A percentile compares a stretch with the other conserved stretches of the same genome.
Evolutionary conservation across 371 early-diverging fungal genomes (phyloP).

Genomic region (Mortierella sp.): DNA sequence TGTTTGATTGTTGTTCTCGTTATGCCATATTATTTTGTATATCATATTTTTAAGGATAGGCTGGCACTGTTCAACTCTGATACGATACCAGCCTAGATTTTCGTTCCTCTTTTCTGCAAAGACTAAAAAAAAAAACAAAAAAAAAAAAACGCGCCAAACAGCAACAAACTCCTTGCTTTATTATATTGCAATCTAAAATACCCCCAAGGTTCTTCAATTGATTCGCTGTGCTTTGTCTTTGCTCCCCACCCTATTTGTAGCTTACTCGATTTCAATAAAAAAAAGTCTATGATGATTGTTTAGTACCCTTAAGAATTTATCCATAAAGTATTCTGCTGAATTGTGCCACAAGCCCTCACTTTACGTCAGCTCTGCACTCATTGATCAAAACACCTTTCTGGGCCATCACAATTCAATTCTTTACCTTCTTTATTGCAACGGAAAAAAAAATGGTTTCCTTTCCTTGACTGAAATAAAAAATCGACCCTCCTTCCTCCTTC

Average conservation of each 20-base stretch:
- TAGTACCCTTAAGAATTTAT: background rate
- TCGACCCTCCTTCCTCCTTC: background rate
- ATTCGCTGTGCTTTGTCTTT: background rate
- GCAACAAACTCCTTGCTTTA: background rate
- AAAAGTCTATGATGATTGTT: background rate
- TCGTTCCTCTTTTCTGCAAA: background rate
- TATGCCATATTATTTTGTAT: constrained; percentile 6
- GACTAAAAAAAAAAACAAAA: background rate
- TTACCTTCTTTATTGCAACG: no score
- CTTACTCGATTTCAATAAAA: background rate
- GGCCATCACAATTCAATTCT: no score
- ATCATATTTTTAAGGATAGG: constrained; percentile 1
- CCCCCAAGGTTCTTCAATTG: background rate
- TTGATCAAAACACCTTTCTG: no score
- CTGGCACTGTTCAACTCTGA: background rate
- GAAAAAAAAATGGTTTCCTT: background rate
- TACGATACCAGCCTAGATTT: constrained; percentile 4
- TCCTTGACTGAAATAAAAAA: background rate
- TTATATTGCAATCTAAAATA: background rate
- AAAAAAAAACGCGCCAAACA: background rate
- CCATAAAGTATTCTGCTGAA: no score
- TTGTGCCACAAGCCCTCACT: no score
- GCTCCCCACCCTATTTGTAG: no score
- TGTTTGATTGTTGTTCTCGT: background rate
- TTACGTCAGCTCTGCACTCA: no score